phyloP scores from a whole-genome alignment of 371 early-diverging fungal species.

The Mucor circinelloides region DNA sequence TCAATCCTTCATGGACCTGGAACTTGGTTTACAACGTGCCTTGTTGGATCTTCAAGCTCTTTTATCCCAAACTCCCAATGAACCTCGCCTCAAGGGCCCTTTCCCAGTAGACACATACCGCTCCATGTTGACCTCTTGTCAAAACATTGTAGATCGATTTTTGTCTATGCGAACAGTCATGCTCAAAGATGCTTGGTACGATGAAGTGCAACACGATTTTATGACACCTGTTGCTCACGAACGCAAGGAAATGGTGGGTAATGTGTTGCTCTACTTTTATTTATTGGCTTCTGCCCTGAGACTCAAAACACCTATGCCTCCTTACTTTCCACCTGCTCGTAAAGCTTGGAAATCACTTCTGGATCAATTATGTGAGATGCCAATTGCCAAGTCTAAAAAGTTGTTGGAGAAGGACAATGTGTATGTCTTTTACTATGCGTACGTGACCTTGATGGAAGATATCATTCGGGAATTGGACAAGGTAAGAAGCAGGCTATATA shows the following conservation, averaged over 20 bases:
- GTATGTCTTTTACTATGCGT: conserved; percentile 82
- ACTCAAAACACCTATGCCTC: conserved; percentile 84
- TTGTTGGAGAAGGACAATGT: conserved; percentile 57
- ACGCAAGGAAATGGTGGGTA: conserved; percentile 72
- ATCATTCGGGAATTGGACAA: conserved; percentile 79
- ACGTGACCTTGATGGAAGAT: conserved; percentile 78
- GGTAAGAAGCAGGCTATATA: conserved; percentile 21
- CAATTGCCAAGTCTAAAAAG: conserved; percentile 51
- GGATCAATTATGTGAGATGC: conserved; percentile 48
- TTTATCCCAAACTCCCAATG: conserved; percentile 74
- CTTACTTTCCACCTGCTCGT: conserved; percentile 74
- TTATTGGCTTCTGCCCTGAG: conserved; percentile 77
- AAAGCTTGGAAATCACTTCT: conserved; percentile 53
- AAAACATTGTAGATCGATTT: conserved; percentile 76
- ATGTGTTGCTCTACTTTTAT: conserved; percentile 77
- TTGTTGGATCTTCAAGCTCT: conserved; percentile 65
- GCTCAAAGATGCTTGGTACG: conserved; percentile 64
- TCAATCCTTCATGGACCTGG: conserved; percentile 68
- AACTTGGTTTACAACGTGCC: conserved; percentile 68
- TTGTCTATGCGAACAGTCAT: conserved; percentile 70
- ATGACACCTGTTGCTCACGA: conserved; percentile 59
- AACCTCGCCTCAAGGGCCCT: conserved; percentile 84
- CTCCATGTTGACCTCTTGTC: conserved; percentile 68
- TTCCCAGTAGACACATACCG: conserved; percentile 74
- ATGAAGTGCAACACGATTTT: conserved; percentile 55